Base-by-base conservation (phyloP, 2,329 filamentous ascomycete genomes). In the Anthostomella pinea region DNA sequence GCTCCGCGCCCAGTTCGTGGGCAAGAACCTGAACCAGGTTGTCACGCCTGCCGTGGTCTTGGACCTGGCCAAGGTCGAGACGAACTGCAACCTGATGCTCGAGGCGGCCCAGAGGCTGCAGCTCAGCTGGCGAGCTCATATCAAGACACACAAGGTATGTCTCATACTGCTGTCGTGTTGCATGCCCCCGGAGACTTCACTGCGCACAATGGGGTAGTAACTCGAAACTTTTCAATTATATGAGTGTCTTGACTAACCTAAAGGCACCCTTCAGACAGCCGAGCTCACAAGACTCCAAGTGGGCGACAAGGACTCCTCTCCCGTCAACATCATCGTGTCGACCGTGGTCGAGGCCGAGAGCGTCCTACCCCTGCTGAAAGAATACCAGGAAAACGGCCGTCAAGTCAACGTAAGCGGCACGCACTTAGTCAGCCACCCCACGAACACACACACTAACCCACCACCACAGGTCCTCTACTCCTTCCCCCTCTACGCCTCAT, bases 101-200 rank as follows among this genome's bases (percentile, higher is more conserved):
- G 67, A 79, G 9, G 76, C 84, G 0, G 73, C 75, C 10, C 58
- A 72, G 25, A 63, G 65, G 32, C 63, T 90, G 10, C 68, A 72
- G 0, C 68, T 90, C 16, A 73, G 72, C 6, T 91, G 87, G 67
- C 70, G 87, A 40, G 81, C 83, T 1, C 87, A 93, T 58, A 79
- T 91, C 41, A 93, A 93, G 64, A 89, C 85, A 15, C 87, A 93
- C 60, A 93, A 93, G 68, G 83, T 83, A 62, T 37, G 53, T 22
- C n/a, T 43, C n/a, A n/a, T n/a, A n/a, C n/a, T n/a, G n/a, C n/a
- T n/a, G n/a, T n/a, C n/a, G n/a, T n/a, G n/a, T n/a, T n/a, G n/a
- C n/a, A n/a, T n/a, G n/a, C n/a, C n/a, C n/a, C n/a, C n/a, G n/a
- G n/a, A n/a, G n/a, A n/a, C n/a, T n/a, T n/a, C n/a, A n/a, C n/a